phyloP scores from a whole-genome alignment of 208 protist species.

The Crithidia thermophila region DNA sequence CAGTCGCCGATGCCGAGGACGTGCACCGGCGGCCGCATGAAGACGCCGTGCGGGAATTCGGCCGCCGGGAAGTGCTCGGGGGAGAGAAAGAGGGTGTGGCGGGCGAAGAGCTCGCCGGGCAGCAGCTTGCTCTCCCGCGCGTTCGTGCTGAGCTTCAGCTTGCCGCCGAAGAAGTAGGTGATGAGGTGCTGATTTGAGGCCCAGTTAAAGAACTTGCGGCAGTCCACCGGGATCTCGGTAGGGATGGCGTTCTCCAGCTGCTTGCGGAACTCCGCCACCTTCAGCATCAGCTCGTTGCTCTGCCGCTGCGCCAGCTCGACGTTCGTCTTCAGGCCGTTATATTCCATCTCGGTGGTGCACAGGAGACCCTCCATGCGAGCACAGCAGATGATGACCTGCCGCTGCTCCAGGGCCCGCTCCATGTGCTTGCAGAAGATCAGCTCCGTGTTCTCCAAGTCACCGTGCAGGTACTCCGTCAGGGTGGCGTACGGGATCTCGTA shows the following conservation, averaged over 20 bases:
- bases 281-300: slow-evolving; percentile 77
- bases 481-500: slow-evolving; percentile 87
- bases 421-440: slow-evolving; percentile 93
- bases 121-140: slow-evolving; percentile 80
- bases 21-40: slow-evolving; percentile 83
- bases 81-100: slow-evolving; percentile 78
- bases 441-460: slow-evolving; percentile 92
- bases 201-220: slow-evolving; percentile 94
- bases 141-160: slow-evolving; percentile 87
- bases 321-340: slow-evolving; percentile 93
- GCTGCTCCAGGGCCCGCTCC: slow-evolving; percentile 75
- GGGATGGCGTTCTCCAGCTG: slow-evolving; percentile 79
- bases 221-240: slow-evolving; percentile 79
- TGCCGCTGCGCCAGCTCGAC: slow-evolving; percentile 80
- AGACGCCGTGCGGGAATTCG: slow-evolving; percentile 81
- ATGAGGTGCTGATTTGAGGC: slow-evolving; percentile 90
- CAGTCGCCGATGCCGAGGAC: slow-evolving; percentile 86
- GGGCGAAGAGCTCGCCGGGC: slow-evolving; percentile 78
- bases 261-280: slow-evolving; percentile 65
- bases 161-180: slow-evolving; percentile 91
- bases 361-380: slow-evolving; percentile 92
- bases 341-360: slow-evolving; percentile 94
- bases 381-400: slow-evolving; percentile 79
- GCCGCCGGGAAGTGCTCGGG: slow-evolving; percentile 34
- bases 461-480: slow-evolving; percentile 87